Evolutionary conservation across 495 filamentous ascomycete species (phyloP).

Genomic region (Tetracladium setigerum): DNA sequence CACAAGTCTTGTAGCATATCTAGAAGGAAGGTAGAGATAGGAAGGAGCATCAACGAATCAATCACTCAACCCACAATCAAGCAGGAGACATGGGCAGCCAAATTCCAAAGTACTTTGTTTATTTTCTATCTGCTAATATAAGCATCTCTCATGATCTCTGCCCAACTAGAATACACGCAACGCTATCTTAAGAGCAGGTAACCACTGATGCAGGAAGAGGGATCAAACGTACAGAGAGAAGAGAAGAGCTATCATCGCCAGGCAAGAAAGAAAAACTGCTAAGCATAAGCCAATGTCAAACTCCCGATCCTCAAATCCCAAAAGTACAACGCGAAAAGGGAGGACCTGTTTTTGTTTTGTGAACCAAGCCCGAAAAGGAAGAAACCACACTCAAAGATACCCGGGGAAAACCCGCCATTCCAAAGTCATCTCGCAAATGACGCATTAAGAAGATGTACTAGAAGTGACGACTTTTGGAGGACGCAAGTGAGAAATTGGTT

Average conservation of each 20-base stretch:
- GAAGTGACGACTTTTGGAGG: constrained; percentile 23
- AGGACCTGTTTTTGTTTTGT: too few species aligned
- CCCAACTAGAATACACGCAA: constrained; percentile 25
- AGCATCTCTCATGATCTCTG: constrained; percentile 15
- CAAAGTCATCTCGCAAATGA: constrained; percentile 12
- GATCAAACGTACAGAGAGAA: constrained; percentile 23
- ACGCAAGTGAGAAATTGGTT: constrained; percentile 12
- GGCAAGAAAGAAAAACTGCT: background rate
- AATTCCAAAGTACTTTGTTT: constrained; percentile 14
- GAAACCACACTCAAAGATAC: too few species aligned
- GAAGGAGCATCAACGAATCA: background rate
- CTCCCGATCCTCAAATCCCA: constrained; percentile 23
- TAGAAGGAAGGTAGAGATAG: background rate
- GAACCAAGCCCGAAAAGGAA: too few species aligned
- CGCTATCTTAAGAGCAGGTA: constrained; percentile 17
- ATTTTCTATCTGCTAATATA: constrained; percentile 22
- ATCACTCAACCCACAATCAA: too few species aligned
- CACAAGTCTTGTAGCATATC: background rate
- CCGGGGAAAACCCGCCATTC: too few species aligned
- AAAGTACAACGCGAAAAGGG: background rate
- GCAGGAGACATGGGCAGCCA: background rate
- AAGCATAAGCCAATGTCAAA: constrained; percentile 25
- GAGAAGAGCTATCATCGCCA: constrained; percentile 22
- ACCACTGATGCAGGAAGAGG: constrained; percentile 18
- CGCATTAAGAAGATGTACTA: constrained; percentile 24